A percentile compares a stretch with the other conserved stretches of the same genome.
These are phyloP conservation scores for Gaeumannomyces sp. DNA, from an alignment of 2,329 filamentous ascomycete species.

Conservation along the genomic window DNA sequence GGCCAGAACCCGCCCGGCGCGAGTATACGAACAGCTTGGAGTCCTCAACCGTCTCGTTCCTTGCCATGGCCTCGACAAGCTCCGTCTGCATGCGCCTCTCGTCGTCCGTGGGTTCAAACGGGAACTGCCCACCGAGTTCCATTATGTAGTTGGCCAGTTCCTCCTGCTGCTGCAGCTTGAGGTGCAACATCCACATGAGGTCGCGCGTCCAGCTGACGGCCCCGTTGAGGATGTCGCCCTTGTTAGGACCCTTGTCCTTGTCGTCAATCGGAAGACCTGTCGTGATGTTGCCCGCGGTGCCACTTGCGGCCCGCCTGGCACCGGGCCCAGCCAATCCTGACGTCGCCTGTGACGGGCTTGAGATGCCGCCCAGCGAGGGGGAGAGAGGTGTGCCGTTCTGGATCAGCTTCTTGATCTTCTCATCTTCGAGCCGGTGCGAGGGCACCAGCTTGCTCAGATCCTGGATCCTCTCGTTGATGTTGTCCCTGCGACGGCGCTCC, in stretches of 20 bases:
- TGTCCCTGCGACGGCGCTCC: constrained; percentile 88
- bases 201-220: constrained; percentile 96
- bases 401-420: constrained; percentile 93
- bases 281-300: constrained; percentile 73
- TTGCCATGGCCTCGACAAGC: constrained; percentile 68
- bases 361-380: constrained; percentile 67
- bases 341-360: constrained; percentile 68
- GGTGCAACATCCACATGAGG: constrained; percentile 92
- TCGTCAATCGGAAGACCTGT: constrained; percentile 90
- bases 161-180: constrained; percentile 84
- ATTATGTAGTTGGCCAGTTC: constrained; percentile 72
- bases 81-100: constrained; percentile 95
- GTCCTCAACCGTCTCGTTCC: constrained; percentile 16
- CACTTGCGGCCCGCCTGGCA: constrained; percentile 70
- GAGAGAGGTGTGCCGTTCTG: constrained; percentile 88
- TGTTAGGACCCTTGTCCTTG: constrained; percentile 98
- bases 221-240: constrained; percentile 96
- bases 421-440: constrained; percentile 86
- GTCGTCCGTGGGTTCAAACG: constrained; percentile 81
- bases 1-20: constrained; percentile 72
- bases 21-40: constrained; percentile 65
- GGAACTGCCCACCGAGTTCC: constrained; percentile 67
- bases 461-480: constrained; percentile 98
- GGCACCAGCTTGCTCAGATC: constrained; percentile 92
- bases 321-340: constrained; percentile 81